Conservation (phyloP, 2,329 filamentous ascomycete genomes). For the Elsinoe fawcettii region DNA sequence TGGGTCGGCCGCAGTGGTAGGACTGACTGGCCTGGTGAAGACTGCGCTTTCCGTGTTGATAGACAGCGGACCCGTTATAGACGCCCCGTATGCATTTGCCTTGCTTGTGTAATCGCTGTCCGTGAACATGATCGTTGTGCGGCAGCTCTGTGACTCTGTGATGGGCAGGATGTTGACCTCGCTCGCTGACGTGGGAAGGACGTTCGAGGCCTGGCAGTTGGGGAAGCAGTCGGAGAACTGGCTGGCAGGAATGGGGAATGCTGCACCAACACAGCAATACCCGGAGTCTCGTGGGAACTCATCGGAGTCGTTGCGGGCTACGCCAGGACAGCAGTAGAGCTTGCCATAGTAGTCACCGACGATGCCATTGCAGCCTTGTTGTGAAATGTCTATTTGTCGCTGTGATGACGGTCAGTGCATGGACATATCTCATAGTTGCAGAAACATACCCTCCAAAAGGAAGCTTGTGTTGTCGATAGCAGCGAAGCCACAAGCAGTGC, state of each 20-base stretch:
- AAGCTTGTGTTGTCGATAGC: neutral
- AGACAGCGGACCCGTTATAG: neutral
- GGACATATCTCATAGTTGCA: neutral
- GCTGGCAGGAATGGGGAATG: neutral
- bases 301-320: constrained; percentile 1
- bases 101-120: constrained; percentile 11
- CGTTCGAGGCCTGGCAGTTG: neutral
- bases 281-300: neutral
- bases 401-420: neutral
- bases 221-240: constrained; percentile 15
- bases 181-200: neutral
- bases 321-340: constrained; percentile 14
- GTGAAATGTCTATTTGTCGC: constrained; percentile 10
- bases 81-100: constrained; percentile 10
- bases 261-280: constrained; percentile 6
- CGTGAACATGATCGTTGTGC: constrained; percentile 14
- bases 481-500: constrained; percentile 7
- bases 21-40: neutral
- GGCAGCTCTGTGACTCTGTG: constrained; percentile 4
- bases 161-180: constrained; percentile 10
- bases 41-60: neutral
- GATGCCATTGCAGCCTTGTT: constrained; percentile 9
- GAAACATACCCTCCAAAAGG: neutral
- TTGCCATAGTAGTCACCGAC: constrained; percentile 5
- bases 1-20: neutral